A percentile compares a stretch with the other conserved stretches of the same genome.
phyloP scores from a whole-genome alignment of 495 filamentous ascomycete genomes.

The Hypoxylon trugodes region DNA sequence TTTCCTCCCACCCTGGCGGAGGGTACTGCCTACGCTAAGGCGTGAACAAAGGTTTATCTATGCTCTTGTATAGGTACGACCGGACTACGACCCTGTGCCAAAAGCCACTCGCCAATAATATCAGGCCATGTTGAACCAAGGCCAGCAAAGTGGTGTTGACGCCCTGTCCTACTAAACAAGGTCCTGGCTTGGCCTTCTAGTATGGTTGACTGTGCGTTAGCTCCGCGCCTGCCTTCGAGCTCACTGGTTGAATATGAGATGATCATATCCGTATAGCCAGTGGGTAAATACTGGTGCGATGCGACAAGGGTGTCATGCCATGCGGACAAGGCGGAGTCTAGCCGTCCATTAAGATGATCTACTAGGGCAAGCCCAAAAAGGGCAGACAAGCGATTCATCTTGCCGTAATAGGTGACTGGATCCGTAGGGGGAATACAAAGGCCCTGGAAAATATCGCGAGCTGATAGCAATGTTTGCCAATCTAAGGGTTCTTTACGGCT shows the following conservation, averaged over 20 bases:
- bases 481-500: conserved; percentile 8
- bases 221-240: background rate
- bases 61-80: no score
- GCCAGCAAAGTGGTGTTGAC: conserved; percentile 22
- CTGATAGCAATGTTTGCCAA: background rate
- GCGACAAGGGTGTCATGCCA: conserved; percentile 4
- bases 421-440: background rate
- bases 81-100: no score
- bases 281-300: background rate
- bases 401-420: background rate
- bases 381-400: background rate
- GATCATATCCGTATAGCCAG: conserved; percentile 12
- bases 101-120: conserved; percentile 7
- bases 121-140: conserved; percentile 22
- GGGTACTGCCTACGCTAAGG: no score
- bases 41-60: no score
- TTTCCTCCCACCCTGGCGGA: no score
- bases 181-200: no score
- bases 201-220: background rate
- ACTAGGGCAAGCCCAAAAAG: background rate
- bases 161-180: conserved; percentile 13
- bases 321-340: background rate
- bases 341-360: background rate
- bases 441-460: conserved; percentile 3
- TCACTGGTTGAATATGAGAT: conserved; percentile 13